Percentiles rank a stretch among this genome's conserved stretches.
Conservation (phyloP, 495 filamentous ascomycete genomes). For the Glarea lozoyensis region DNA sequence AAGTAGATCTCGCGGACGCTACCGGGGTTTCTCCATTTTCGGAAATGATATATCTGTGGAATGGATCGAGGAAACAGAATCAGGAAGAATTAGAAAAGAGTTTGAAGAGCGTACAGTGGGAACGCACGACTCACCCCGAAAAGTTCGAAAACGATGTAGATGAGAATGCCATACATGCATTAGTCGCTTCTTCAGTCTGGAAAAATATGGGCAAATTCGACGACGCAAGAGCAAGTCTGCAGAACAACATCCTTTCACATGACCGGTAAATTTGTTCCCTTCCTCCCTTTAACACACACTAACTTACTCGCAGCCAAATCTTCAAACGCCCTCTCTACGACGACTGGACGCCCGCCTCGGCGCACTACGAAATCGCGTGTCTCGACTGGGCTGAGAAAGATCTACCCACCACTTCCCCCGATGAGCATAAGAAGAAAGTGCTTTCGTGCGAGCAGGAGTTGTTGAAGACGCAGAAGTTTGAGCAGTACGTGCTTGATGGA, state of each 20-base stretch:
- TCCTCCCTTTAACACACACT: conserved; percentile 4
- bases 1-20: conserved; percentile 67
- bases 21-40: conserved; percentile 75
- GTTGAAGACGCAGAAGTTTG: conserved; percentile 75
- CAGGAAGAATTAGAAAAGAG: conserved; percentile 53
- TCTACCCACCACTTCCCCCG: conserved; percentile 3
- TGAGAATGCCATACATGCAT: conserved; percentile 59
- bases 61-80: conserved; percentile 69
- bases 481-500: conserved; percentile 77
- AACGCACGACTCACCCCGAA: conserved; percentile 39
- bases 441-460: conserved; percentile 63
- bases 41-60: conserved; percentile 98
- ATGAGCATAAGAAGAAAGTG: conserved; percentile 29
- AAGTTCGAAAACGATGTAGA: conserved; percentile 58
- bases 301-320: conserved; percentile 27
- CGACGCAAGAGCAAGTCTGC: conserved; percentile 55
- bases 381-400: conserved; percentile 60
- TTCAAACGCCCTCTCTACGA: conserved; percentile 73
- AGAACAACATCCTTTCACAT: conserved; percentile 50
- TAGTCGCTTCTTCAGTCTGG: conserved; percentile 59
- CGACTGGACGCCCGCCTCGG: conserved; percentile 71
- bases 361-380: conserved; percentile 84
- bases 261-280: conserved; percentile 37
- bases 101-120: conserved; percentile 56
- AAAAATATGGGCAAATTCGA: conserved; percentile 51